phyloP scores from a whole-genome alignment of 768 basidiomycete species.

The Lanmaoa pseudosensibilis region DNA sequence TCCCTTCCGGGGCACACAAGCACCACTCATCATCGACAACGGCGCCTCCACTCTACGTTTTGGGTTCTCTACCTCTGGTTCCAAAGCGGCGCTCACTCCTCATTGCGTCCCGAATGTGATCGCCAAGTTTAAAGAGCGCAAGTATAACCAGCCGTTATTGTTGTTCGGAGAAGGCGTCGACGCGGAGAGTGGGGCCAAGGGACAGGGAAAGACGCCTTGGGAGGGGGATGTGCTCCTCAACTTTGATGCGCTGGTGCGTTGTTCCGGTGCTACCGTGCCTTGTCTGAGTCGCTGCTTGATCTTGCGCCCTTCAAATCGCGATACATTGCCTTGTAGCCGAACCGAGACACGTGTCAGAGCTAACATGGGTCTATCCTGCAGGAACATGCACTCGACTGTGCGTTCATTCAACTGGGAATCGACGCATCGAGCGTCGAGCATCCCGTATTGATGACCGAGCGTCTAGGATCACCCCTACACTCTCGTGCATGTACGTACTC shows the following conservation, averaged over 20 bases:
- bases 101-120: constrained; percentile 68
- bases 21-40: constrained; percentile 86
- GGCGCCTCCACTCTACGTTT: constrained; percentile 81
- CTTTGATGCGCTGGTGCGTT: constrained; percentile 87
- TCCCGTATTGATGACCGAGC: constrained; percentile 92
- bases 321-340: background rate
- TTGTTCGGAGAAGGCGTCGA: constrained; percentile 90
- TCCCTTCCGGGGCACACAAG: constrained; percentile 45
- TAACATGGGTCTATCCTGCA: constrained; percentile 40
- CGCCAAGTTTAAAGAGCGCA: constrained; percentile 88
- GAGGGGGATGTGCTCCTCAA: constrained; percentile 93
- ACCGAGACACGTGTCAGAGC: background rate
- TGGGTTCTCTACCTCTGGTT: constrained; percentile 67
- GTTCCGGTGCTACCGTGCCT: background rate
- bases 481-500: constrained; percentile 73
- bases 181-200: constrained; percentile 78
- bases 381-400: constrained; percentile 95
- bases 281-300: constrained; percentile 3
- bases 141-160: constrained; percentile 75
- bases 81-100: constrained; percentile 37
- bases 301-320: no score
- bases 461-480: constrained; percentile 83
- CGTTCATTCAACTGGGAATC: constrained; percentile 84
- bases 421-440: constrained; percentile 75
- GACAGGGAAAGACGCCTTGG: constrained; percentile 81